Conservation (phyloP, 345 rosid species). For the Aquilaria yunnanensis region DNA sequence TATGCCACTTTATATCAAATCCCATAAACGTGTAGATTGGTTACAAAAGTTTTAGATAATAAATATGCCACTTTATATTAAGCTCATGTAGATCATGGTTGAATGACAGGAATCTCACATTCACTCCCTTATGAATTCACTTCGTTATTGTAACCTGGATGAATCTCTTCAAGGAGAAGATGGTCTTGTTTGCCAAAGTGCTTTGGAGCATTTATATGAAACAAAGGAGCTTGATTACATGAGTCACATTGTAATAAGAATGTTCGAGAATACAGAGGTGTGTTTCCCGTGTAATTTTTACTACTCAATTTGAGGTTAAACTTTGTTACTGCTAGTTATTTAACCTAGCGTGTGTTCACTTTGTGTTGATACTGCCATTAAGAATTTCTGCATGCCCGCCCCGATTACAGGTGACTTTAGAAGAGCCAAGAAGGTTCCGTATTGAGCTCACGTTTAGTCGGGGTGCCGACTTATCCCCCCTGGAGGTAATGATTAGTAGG, state of each 20-base stretch:
- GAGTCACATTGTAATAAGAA: slow-evolving; percentile 89
- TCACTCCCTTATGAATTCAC: slow-evolving; percentile 91
- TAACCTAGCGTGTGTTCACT: neutral
- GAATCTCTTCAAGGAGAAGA: slow-evolving; percentile 97
- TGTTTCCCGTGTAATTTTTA: neutral
- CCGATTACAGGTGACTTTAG: slow-evolving; percentile 58
- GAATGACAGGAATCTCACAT: slow-evolving; percentile 89
- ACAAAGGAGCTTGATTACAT: slow-evolving; percentile 99
- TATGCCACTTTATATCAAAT: too few relatives aligned
- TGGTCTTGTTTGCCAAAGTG: slow-evolving; percentile 68
- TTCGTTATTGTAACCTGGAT: slow-evolving; percentile 94
- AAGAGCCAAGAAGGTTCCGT: slow-evolving; percentile 86
- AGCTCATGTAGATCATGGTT: slow-evolving; percentile 5
- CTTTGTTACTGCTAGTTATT: neutral
- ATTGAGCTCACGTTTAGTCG: slow-evolving; percentile 91
- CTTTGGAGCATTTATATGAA: slow-evolving; percentile 69
- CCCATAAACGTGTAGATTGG: too few relatives aligned
- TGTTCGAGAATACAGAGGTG: slow-evolving; percentile 95
- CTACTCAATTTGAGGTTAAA: neutral
- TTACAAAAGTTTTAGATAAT: too few relatives aligned
- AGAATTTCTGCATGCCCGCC: too few relatives aligned
- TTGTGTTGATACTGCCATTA: neutral
- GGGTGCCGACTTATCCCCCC: slow-evolving; percentile 93
- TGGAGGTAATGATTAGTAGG: slow-evolving; percentile 50
- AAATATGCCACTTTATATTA: neutral